These are phyloP conservation scores for Aspergillus heteromorphus DNA, from an alignment of 495 filamentous ascomycete genomes.

Conservation along the genomic window DNA sequence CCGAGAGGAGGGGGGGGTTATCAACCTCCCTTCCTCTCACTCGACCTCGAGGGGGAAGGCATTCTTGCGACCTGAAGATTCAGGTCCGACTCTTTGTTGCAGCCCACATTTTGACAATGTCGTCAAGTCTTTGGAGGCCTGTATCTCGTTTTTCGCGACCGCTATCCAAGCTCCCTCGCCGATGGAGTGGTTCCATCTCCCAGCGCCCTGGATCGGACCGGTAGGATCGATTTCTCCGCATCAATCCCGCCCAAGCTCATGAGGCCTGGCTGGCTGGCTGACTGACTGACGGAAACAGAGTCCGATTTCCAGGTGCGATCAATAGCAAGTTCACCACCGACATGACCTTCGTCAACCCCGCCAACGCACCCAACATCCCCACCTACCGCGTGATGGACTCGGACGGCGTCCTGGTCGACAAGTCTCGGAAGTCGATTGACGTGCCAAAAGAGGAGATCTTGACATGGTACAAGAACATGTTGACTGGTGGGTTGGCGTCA, in stretches of 20 bases:
- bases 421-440: conserved; percentile 52
- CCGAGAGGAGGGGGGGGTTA: background rate
- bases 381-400: conserved; percentile 87
- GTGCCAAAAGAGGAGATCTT: conserved; percentile 63
- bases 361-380: conserved; percentile 61
- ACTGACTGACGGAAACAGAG: conserved; percentile 41
- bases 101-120: conserved; percentile 18
- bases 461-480: conserved; percentile 63
- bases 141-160: background rate
- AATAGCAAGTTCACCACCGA: conserved; percentile 83
- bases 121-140: conserved; percentile 16
- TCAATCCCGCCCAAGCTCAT: background rate
- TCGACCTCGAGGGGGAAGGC: background rate
- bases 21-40: background rate
- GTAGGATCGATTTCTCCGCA: conserved; percentile 25
- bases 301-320: conserved; percentile 92
- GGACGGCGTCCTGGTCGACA: conserved; percentile 72
- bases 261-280: background rate
- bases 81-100: background rate
- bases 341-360: conserved; percentile 69
- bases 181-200: conserved; percentile 56
- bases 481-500: conserved; percentile 48
- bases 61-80: background rate
- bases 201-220: conserved; percentile 67
- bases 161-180: conserved; percentile 11